Conservation (phyloP, 1,284 basidiomycete genomes). For the Pseudozyma sp. region DNA sequence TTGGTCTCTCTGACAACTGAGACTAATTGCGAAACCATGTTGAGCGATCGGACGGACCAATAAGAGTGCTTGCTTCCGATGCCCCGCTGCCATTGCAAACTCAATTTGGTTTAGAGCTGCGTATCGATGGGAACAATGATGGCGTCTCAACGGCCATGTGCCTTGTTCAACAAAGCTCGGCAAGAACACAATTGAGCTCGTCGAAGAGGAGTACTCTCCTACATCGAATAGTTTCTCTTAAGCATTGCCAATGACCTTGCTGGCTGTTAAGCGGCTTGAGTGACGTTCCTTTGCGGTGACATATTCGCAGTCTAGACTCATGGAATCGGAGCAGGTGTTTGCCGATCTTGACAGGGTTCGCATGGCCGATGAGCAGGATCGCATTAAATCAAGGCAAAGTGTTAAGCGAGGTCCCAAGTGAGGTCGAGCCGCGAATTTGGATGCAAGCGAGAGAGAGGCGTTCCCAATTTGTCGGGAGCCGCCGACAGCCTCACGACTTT, state of each 20-base stretch:
- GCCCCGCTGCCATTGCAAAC: neutral
- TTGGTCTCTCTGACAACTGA: too few species aligned
- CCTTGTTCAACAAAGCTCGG: neutral
- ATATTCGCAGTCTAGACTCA: too few species aligned
- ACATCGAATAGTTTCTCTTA: too few species aligned
- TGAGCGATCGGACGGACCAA: neutral
- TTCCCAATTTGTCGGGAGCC: neutral
- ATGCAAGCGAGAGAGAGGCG: constrained; percentile 7
- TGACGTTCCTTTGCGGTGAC: too few species aligned
- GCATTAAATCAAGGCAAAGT: neutral
- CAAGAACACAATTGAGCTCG: neutral
- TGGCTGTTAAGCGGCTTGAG: too few species aligned
- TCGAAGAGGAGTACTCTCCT: too few species aligned
- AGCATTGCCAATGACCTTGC: too few species aligned
- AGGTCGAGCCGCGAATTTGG: neutral
- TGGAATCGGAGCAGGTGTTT: too few species aligned
- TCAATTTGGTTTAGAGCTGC: neutral
- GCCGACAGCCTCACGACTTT: too few species aligned
- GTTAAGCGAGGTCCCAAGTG: neutral
- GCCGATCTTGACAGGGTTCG: too few species aligned
- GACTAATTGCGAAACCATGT: too few species aligned
- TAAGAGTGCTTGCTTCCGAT: neutral
- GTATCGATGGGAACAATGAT: neutral
- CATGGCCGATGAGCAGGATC: too few species aligned
- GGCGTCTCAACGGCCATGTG: neutral